Percentiles rank a stretch among this genome's conserved stretches.
Evolutionary conservation across 345 rosid genomes (phyloP).

Genomic region (Jatropha curcas): DNA sequence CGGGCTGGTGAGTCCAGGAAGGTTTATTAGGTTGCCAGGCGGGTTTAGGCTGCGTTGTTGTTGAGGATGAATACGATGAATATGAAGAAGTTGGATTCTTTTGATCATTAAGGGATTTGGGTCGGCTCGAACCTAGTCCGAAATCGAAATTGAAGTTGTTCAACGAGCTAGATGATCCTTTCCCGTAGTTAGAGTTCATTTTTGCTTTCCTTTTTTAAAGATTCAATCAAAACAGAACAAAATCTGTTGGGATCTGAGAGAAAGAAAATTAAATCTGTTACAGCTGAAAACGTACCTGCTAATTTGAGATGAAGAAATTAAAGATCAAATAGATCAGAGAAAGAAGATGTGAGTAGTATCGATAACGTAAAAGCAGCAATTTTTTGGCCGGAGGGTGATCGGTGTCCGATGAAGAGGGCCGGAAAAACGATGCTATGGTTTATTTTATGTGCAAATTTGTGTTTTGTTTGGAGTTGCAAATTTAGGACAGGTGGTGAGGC

Average conservation of each 20-base stretch:
- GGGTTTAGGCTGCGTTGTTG: slow-evolving; percentile 60
- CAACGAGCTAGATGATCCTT: slow-evolving; percentile 55
- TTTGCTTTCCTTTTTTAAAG: slow-evolving; percentile 8
- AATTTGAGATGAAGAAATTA: not conserved
- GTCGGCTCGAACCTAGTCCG: slow-evolving; percentile 69
- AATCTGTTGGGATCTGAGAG: not conserved
- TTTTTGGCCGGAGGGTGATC: too few relatives aligned
- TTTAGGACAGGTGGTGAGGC: not conserved
- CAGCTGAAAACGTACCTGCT: slow-evolving; percentile 1
- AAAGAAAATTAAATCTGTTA: not conserved
- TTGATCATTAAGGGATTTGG: slow-evolving; percentile 69
- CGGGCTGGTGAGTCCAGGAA: slow-evolving; percentile 87
- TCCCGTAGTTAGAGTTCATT: slow-evolving; percentile 61
- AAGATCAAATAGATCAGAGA: slow-evolving; percentile 2
- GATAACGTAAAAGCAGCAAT: too few relatives aligned
- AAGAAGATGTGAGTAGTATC: not conserved
- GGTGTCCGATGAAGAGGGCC: not conserved
- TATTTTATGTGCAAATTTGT: too few relatives aligned
- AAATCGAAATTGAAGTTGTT: slow-evolving; percentile 59
- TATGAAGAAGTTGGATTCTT: slow-evolving; percentile 52
- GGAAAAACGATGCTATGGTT: too few relatives aligned
- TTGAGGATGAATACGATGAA: slow-evolving; percentile 46
- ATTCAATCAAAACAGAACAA: not conserved
- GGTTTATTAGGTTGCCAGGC: slow-evolving; percentile 76
- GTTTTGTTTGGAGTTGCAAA: not conserved